Evolutionary conservation across 2,329 filamentous ascomycete genomes (phyloP).

Genomic region (Neonectria neomacrospora): DNA sequence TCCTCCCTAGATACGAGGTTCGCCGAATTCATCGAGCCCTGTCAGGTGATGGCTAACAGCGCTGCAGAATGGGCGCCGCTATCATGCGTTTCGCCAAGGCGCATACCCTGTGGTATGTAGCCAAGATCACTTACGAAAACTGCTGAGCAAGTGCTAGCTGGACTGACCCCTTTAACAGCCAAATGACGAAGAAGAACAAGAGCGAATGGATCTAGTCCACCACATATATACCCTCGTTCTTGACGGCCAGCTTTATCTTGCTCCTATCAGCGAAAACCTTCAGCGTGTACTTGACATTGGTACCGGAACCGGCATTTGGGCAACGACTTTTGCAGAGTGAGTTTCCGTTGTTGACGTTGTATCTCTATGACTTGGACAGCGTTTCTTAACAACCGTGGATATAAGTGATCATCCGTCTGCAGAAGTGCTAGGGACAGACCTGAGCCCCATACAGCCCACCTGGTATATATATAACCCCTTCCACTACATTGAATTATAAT

Average conservation of each 20-base stretch:
- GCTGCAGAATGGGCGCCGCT: not conserved
- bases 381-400: not conserved
- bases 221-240: not conserved
- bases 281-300: conserved; percentile 6
- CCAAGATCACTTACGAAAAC: not conserved
- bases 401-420: conserved; percentile 43
- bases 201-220: conserved; percentile 3
- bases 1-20: not conserved
- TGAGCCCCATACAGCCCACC: conserved; percentile 54
- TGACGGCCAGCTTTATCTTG: not conserved
- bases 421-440: conserved; percentile 50
- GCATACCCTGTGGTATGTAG: not conserved
- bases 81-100: not conserved
- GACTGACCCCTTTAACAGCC: not conserved
- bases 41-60: not conserved
- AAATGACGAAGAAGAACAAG: conserved; percentile 6
- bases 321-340: conserved; percentile 3
- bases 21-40: not conserved
- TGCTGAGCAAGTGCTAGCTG: not conserved
- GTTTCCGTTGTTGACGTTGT: not conserved
- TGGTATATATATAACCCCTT: not conserved
- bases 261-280: not conserved
- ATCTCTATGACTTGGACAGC: conserved; percentile 28
- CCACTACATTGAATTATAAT: not conserved
- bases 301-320: conserved; percentile 4